Evolutionary conservation across 352 stramenopile species (phyloP).

Genomic region (Phytophthora boehmeriae): DNA sequence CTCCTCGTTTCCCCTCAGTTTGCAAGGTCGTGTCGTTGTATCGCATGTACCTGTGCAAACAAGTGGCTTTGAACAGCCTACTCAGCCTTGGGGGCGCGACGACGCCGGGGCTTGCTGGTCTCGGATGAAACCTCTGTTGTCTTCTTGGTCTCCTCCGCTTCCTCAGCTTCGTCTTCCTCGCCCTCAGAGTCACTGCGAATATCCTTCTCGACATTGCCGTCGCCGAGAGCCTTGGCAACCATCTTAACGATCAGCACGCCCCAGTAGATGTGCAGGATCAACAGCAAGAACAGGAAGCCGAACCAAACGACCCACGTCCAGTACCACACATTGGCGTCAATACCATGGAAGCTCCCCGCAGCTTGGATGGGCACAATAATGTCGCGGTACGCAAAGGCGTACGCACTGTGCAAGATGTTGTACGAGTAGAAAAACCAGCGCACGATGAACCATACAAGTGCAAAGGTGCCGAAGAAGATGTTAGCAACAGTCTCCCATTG

Average conservation of each 20-base stretch:
- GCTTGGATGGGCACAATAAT: slow-evolving; percentile 58
- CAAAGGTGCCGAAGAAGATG: slow-evolving; percentile 72
- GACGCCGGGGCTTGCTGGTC: slow-evolving; percentile 52
- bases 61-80: slow-evolving; percentile 19
- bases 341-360: slow-evolving; percentile 42
- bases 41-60: slow-evolving; percentile 25
- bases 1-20: neutral
- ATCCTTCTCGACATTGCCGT: slow-evolving; percentile 81
- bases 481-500: slow-evolving; percentile 73
- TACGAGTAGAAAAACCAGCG: slow-evolving; percentile 74
- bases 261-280: slow-evolving; percentile 82
- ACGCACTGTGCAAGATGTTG: slow-evolving; percentile 76
- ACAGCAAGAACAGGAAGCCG: slow-evolving; percentile 59
- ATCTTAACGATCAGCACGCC: slow-evolving; percentile 79
- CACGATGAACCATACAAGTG: slow-evolving; percentile 74
- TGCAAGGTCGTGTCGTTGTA: slow-evolving; percentile 15
- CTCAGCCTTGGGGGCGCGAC: slow-evolving; percentile 71
- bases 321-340: slow-evolving; percentile 58
- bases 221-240: slow-evolving; percentile 62
- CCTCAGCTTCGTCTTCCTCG: slow-evolving; percentile 43
- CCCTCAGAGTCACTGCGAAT: slow-evolving; percentile 82
- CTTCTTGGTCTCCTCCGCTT: slow-evolving; percentile 28
- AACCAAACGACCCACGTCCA: slow-evolving; percentile 61
- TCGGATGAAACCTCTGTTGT: slow-evolving; percentile 16
- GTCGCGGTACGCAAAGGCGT: slow-evolving; percentile 51